Percentiles rank a stretch among this genome's conserved stretches.
These are phyloP conservation scores for Pythium brassicae DNA, from an alignment of 352 stramenopile genomes.

Conservation along the genomic window DNA sequence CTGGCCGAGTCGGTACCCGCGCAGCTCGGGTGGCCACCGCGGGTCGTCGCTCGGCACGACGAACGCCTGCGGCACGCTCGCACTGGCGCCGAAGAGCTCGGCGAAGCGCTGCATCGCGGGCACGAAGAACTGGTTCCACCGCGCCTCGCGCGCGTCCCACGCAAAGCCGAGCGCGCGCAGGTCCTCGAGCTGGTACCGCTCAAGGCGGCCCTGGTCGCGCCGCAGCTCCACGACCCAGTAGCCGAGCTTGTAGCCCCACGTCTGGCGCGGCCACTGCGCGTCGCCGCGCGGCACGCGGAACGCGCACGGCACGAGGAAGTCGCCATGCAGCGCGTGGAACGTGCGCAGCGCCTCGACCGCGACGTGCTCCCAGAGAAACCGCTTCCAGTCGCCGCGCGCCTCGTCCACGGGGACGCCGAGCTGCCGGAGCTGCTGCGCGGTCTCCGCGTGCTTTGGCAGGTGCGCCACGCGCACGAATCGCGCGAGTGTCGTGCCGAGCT, in stretches of 20 bases:
- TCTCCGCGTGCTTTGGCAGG: slow-evolving; percentile 16
- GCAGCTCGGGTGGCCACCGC: slow-evolving; percentile 21
- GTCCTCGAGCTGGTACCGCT: slow-evolving; percentile 30
- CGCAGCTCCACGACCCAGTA: slow-evolving; percentile 38
- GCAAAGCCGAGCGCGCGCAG: slow-evolving; percentile 25
- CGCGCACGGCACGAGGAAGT: slow-evolving; percentile 30
- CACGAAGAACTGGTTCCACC: slow-evolving; percentile 35
- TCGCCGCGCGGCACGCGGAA: slow-evolving; percentile 25
- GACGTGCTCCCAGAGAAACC: slow-evolving; percentile 29
- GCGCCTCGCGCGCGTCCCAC: slow-evolving; percentile 27
- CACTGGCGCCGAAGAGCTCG: slow-evolving; percentile 18
- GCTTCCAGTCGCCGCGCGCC: slow-evolving; percentile 19
- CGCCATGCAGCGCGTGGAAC: slow-evolving; percentile 17
- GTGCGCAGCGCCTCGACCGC: slow-evolving; percentile 22
- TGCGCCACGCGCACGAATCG: slow-evolving; percentile 32
- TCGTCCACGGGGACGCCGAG: slow-evolving; percentile 19
- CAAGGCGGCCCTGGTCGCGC: slow-evolving; percentile 20
- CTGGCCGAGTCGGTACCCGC: slow-evolving; percentile 34
- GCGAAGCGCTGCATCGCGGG: slow-evolving; percentile 28
- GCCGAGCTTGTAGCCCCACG: slow-evolving; percentile 38
- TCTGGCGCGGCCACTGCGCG: slow-evolving; percentile 20
- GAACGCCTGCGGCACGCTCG: slow-evolving; percentile 33
- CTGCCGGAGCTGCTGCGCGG: slow-evolving; percentile 14
- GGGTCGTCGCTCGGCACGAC: slow-evolving; percentile 26
- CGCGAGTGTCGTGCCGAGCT: slow-evolving; percentile 36